phyloP scores from a whole-genome alignment of 345 rosid genomes.

The Ceriops zippeliana region DNA sequence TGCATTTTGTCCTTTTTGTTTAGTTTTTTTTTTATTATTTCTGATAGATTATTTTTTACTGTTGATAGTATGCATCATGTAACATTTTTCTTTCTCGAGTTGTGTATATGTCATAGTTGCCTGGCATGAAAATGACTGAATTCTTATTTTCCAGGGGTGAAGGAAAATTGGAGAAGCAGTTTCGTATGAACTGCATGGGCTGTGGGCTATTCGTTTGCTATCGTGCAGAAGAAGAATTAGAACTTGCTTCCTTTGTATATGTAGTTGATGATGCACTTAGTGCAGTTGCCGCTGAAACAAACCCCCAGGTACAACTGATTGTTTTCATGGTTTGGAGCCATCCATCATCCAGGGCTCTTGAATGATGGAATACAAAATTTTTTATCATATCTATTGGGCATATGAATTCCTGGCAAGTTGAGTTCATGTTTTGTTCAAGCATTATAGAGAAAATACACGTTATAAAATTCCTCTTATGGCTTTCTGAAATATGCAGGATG shows the following conservation, averaged over 20 bases:
- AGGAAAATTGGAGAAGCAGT: constrained; percentile 95
- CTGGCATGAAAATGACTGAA: not conserved
- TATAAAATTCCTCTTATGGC: constrained; percentile 4
- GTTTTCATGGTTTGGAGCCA: not conserved
- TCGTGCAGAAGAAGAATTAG: constrained; percentile 86
- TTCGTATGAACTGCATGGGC: constrained; percentile 89
- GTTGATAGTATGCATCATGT: not conserved
- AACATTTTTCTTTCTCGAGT: not conserved
- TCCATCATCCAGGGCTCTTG: not conserved
- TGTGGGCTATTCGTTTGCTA: constrained; percentile 90
- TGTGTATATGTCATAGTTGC: not conserved
- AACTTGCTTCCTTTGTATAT: constrained; percentile 63
- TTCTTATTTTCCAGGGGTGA: constrained; percentile 56
- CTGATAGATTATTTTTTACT: not conserved
- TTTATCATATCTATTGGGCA: not conserved
- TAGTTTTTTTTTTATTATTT: not conserved
- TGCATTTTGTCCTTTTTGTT: not conserved
- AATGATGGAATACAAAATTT: not conserved
- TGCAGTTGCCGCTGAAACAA: constrained; percentile 92
- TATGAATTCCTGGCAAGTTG: not conserved
- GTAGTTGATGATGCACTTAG: constrained; percentile 78
- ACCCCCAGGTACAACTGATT: constrained; percentile 54
- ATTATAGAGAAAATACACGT: not conserved
- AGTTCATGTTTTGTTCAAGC: not conserved
- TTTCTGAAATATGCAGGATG: constrained; percentile 47